Evolutionary conservation across 1,284 basidiomycete genomes (phyloP).

Genomic region (Takashimella koratensis): DNA sequence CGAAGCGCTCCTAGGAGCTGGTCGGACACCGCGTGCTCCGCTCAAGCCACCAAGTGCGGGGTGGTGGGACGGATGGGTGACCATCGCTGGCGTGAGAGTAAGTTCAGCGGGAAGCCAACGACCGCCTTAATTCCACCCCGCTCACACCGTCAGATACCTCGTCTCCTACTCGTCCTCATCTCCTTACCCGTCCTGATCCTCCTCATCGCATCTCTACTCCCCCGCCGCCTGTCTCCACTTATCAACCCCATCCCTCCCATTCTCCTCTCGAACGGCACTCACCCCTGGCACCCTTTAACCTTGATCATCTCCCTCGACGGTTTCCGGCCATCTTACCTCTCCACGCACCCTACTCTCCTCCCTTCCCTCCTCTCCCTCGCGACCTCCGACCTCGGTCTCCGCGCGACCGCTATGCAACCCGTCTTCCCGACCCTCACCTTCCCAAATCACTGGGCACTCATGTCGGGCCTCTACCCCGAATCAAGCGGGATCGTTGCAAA

Average conservation of each 20-base stretch:
- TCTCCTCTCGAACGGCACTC: conserved; percentile 16
- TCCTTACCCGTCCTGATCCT: not conserved
- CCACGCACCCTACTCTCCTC: conserved; percentile 3
- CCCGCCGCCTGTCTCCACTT: not conserved
- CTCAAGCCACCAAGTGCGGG: too few species aligned
- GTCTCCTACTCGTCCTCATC: not conserved
- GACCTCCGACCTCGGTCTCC: conserved; percentile 54
- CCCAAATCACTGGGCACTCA: conserved; percentile 84
- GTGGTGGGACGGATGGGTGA: too few species aligned
- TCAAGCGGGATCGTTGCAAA: conserved; percentile 88
- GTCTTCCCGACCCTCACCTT: conserved; percentile 88
- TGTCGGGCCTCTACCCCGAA: conserved; percentile 83
- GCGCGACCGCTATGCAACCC: conserved; percentile 77
- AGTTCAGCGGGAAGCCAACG: too few species aligned
- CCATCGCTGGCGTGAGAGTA: too few species aligned
- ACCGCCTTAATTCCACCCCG: too few species aligned
- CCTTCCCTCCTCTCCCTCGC: conserved; percentile 22
- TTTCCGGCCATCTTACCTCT: conserved; percentile 23
- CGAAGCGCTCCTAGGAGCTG: not conserved
- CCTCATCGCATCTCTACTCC: not conserved
- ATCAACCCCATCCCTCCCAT: not conserved
- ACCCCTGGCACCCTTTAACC: conserved; percentile 17
- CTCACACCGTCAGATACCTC: not conserved
- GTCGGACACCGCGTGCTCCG: not conserved
- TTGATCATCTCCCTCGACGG: conserved; percentile 28